Evolutionary conservation across 2,329 filamentous ascomycete genomes (phyloP), one percentile per base, ranked within the genome.

Genomic region (Aspergillus texensis): DNA sequence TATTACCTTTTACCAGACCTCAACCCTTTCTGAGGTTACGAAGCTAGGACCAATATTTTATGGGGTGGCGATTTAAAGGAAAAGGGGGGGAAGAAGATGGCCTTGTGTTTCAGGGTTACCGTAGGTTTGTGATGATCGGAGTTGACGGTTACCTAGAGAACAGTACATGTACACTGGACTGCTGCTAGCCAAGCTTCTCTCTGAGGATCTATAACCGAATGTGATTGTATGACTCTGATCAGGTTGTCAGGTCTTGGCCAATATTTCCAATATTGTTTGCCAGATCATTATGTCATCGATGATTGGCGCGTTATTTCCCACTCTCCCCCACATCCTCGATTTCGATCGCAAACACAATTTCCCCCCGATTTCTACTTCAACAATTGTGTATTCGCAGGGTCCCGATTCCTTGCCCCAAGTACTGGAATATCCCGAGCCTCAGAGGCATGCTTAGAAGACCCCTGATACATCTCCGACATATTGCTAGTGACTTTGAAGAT

Each of bases 401-500:
- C n/a, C 21, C 41, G 21, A 16, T n/a, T 41, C 30, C 57, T 58
- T 48, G 45, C 45, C 34, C 14, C 21, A 39, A 59, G 28, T 4
- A 11, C 21, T 26, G 8, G 16, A 28, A 11, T 12, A 16, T 32
- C 19, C 24, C 11, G 21, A 52, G 24, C 57, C 32, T 36, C 30
- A 67, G 45, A 70, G 68, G 65, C 55, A 70, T 70, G 68, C 66
- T 57, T 60, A 66, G 45, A 45, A 67, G 62, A 61, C n/a, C 57
- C 43, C 46, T 30, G 57, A 58, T 53, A 52, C 53, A 58, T 55
- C 45, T 65, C 41, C 62, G 64, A 53, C 65, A 62, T 58, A 67
- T 50, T 43, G 57, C 63, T 36, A 65, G 66, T 58, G 66, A 68
- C 53, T 68, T 66, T 57, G 64, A 70, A 65, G 62, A 72, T 72